Evolutionary conservation across 768 basidiomycete species (phyloP), one percentile per base, ranked within the genome.

Genomic region (Amanita rimosa): DNA sequence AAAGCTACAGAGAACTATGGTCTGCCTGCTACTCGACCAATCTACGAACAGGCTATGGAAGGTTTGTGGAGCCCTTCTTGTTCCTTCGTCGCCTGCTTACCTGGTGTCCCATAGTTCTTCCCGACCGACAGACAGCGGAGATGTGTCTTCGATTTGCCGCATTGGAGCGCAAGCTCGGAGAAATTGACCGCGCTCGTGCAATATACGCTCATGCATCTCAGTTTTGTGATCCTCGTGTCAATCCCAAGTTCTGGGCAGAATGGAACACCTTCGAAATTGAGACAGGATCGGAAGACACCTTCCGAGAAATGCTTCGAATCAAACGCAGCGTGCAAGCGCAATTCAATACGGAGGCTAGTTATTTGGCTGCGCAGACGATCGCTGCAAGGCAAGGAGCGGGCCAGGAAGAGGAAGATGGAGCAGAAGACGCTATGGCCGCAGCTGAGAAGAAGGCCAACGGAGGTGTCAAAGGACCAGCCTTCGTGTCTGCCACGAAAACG

Each of bases 211-310:
- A 98, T 60, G 95, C 96, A 0, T 92, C 90, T 16, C 96, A 99
- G 60, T 98, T 99, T 76, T 99, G 95, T 64, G 95, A 98, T 62
- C 95, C 95, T 10, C 79, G 95, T 14, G 78, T 86, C 53, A 81
- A 87, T 61, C 84, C 92, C 31, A 81, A 83, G 52, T 98, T 98
- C 74, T 98, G 96, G 96, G 66, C 74, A 26, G 91, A 96, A 62
- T 98, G 96, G 96, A 93, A 98, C 63, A 73, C 73, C 44, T 99
- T 98, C 69, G 96, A 99, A 67, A 91, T 98, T 59, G 96, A 98
- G 63, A 96, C 93, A 2, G 96, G 96, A 1, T 95, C 91, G 1
- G 96, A 99, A 64, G 96, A 99, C 62, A 99, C 96, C 0, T 99
- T 99, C 82, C 74, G 83, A 54, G 88, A 90, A 68, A 91, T 90